Conservation (phyloP, 805 yeast species). For the Tetrapisispora nanseiensis region DNA sequence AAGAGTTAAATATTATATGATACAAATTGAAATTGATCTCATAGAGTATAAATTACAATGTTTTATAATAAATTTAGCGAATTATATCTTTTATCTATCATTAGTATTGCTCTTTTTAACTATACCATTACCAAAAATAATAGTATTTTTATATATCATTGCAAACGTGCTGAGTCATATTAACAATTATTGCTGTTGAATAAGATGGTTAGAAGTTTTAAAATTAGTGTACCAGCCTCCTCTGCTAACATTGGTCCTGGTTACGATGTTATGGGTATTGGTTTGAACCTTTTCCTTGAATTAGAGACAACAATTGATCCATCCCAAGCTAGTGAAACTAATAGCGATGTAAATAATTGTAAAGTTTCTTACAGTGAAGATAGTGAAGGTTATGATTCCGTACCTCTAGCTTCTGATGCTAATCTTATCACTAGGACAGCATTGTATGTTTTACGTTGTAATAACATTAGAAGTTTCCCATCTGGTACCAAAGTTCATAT, state of each 20-base stretch:
- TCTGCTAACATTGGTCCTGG: constrained; percentile 99
- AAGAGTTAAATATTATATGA: too few relatives aligned
- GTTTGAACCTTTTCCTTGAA: constrained; percentile 64
- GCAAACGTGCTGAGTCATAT: too few relatives aligned
- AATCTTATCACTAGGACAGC: constrained; percentile 92
- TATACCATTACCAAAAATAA: too few relatives aligned
- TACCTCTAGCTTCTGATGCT: constrained; percentile 67
- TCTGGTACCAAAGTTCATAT: constrained; percentile 73
- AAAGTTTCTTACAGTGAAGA: constrained; percentile 53
- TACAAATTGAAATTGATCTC: too few relatives aligned
- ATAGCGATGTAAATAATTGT: constrained; percentile 59
- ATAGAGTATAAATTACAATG: too few relatives aligned
- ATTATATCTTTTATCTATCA: not conserved
- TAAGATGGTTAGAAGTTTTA: constrained; percentile 42
- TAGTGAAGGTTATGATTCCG: constrained; percentile 70
- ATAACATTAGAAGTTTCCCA: constrained; percentile 69
- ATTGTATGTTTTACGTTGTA: constrained; percentile 78
- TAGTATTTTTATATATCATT: not conserved
- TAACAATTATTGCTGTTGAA: too few relatives aligned
- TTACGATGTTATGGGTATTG: constrained; percentile 91
- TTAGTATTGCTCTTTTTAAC: too few relatives aligned
- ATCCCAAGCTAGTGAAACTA: constrained; percentile 35
- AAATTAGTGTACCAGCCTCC: constrained; percentile 82
- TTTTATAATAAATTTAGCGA: not conserved
- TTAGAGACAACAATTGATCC: constrained; percentile 60